phyloP scores from a whole-genome alignment of 371 early-diverging fungal species.

The Zancudomyces culisetae region DNA sequence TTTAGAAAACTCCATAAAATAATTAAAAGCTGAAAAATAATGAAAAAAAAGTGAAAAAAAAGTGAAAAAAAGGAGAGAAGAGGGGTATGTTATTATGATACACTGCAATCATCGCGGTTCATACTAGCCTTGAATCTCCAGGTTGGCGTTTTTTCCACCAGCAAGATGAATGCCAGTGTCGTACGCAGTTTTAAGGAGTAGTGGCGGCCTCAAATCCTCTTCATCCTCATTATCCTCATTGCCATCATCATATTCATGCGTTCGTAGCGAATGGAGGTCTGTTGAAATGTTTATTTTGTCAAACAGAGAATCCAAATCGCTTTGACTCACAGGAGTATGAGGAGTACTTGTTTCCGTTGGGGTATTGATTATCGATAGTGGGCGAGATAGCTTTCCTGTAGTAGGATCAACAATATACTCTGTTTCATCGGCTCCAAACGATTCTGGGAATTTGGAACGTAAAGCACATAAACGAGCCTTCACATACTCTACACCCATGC shows the following conservation, averaged over 20 bases:
- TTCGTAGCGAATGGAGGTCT: not conserved
- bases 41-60: no score
- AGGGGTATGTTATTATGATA: no score
- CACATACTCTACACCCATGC: conserved; percentile 91
- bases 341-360: conserved; percentile 26
- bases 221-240: not conserved
- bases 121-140: no score
- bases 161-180: conserved; percentile 1
- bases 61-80: no score
- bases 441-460: conserved; percentile 70
- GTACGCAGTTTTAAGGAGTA: conserved; percentile 4
- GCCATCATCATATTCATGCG: not conserved
- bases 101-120: no score
- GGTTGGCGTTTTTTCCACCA: not conserved
- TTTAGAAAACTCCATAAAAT: no score
- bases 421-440: conserved; percentile 39
- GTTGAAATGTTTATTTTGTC: not conserved
- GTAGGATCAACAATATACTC: conserved; percentile 18
- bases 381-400: conserved; percentile 48
- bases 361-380: conserved; percentile 56
- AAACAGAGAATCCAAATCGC: not conserved
- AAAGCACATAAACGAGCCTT: conserved; percentile 88
- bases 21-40: no score
- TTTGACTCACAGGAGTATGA: not conserved
- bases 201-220: not conserved